Evolutionary conservation across 352 stramenopile genomes (phyloP), one percentile per base, ranked within the genome.

Genomic region (Blastocystis sp.): DNA sequence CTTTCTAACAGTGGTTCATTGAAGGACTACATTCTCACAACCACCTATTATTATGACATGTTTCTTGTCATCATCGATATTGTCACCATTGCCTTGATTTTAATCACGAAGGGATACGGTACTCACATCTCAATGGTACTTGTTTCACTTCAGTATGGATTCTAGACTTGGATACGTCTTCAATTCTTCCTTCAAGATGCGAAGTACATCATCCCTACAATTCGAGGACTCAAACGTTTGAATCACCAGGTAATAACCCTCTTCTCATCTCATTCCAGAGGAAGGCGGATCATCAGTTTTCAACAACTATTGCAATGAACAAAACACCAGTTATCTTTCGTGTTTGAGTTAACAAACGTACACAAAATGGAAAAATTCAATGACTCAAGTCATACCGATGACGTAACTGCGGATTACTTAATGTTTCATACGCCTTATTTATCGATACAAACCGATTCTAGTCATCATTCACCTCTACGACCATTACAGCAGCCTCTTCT

Each of bases 371-470:
- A 56, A 66, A 62, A 66, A 6, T 65, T n/a, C 65, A 85, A 68
- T 34, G 68, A 24, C 43, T 85, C 39, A 65, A 3, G 43, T 85
- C 73, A 68, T 85, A 85, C 5, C 50, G 9, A 18, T 26, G 65
- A 16, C 73, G 30, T 20, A 37, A 41, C 73, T 65, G 53, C 20
- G 43, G 73, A n/a, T 85, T 55, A 26, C 13, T 66, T 18, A 85
- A 34, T 11, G 47, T 66, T 39, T 85, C 73, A 68, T 85, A 85
- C 34, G 73, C 73, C 41, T 68, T 37, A 30, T 85, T 85, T 30
- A 85, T 68, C 50, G 1, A 54, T 34, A 85, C 37, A 68, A 85
- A 85, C 53, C 54, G 47, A 24, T 85, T 55, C 73, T 85, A 85
- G 30, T 34, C 37, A 20, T 85, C 37, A 66, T 2, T 9, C 53